Percentiles rank a stretch among this genome's conserved stretches.
Conservation (phyloP, 1,284 basidiomycete genomes). For the Schizophyllum commune region DNA sequence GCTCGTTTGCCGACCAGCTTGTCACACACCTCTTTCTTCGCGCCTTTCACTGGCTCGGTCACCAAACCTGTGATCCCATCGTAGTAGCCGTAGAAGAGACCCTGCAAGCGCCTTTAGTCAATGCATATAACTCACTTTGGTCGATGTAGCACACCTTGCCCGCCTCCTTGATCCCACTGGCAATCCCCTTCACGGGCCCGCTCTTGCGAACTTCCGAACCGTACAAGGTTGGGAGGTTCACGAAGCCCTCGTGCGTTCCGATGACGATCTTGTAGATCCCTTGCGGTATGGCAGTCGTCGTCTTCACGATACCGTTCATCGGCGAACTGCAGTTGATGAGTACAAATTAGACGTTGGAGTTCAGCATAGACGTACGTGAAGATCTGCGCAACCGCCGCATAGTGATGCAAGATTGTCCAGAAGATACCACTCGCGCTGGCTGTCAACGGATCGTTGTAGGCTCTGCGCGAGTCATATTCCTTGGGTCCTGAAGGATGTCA, state of each 20-base stretch:
- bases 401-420: conserved; percentile 41
- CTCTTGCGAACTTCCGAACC: conserved; percentile 32
- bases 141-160: conserved; percentile 24
- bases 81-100: not conserved
- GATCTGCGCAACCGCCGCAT: conserved; percentile 35
- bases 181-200: conserved; percentile 33
- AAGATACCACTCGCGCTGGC: conserved; percentile 42
- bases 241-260: conserved; percentile 37
- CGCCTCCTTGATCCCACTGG: conserved; percentile 38
- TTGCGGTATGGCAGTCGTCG: conserved; percentile 34
- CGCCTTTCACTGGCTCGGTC: conserved; percentile 40
- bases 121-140: not conserved
- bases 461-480: conserved; percentile 39
- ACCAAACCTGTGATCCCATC: conserved; percentile 49
- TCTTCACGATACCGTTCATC: conserved; percentile 36
- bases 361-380: conserved; percentile 28
- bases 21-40: conserved; percentile 33
- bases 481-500: conserved; percentile 33
- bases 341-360: not conserved
- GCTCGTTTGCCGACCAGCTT: not conserved
- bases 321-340: conserved; percentile 19
- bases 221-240: conserved; percentile 36
- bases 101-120: not conserved
- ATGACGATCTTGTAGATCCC: conserved; percentile 36
- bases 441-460: conserved; percentile 34